Evolutionary conservation across 768 basidiomycete species (phyloP).

Genomic region (Termitomyces bulborhizus): DNA sequence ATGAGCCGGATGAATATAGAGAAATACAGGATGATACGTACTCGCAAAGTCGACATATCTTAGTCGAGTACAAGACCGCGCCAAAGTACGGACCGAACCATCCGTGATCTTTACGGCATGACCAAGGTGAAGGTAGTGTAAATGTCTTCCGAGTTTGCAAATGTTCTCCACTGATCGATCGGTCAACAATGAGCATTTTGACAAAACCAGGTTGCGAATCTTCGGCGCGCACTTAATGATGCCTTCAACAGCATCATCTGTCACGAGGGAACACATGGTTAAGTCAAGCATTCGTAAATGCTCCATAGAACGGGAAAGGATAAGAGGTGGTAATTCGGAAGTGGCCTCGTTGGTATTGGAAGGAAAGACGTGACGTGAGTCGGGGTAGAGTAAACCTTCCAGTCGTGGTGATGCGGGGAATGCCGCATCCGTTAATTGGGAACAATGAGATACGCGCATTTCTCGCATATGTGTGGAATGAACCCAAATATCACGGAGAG

Average conservation of each 20-base stretch:
- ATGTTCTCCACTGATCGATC: constrained; percentile 81
- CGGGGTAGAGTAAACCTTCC: constrained; percentile 24
- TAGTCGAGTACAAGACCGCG: constrained; percentile 80
- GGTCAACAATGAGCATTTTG: constrained; percentile 76
- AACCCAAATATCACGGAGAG: constrained; percentile 81
- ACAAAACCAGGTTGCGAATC: constrained; percentile 81
- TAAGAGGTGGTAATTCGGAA: constrained; percentile 59
- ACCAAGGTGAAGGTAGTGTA: constrained; percentile 94
- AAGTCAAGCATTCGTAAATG: constrained; percentile 91
- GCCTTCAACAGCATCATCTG: constrained; percentile 80
- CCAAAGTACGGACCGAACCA: constrained; percentile 75
- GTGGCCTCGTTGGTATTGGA: constrained; percentile 22
- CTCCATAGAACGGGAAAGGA: constrained; percentile 61
- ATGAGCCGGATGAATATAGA: constrained; percentile 10
- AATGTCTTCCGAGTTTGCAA: constrained; percentile 80
- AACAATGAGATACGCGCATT: constrained; percentile 78
- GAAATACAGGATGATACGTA: constrained; percentile 32
- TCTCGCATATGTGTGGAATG: constrained; percentile 83
- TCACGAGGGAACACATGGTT: constrained; percentile 75
- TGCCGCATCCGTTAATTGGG: constrained; percentile 71
- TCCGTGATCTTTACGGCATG: constrained; percentile 91
- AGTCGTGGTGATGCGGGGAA: constrained; percentile 69
- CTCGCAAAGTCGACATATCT: constrained; percentile 97
- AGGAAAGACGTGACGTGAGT: constrained; percentile 39
- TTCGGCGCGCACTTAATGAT: constrained; percentile 76